Conservation (phyloP, 139 green algal species). For the Chlamydomonas schloesseri region DNA sequence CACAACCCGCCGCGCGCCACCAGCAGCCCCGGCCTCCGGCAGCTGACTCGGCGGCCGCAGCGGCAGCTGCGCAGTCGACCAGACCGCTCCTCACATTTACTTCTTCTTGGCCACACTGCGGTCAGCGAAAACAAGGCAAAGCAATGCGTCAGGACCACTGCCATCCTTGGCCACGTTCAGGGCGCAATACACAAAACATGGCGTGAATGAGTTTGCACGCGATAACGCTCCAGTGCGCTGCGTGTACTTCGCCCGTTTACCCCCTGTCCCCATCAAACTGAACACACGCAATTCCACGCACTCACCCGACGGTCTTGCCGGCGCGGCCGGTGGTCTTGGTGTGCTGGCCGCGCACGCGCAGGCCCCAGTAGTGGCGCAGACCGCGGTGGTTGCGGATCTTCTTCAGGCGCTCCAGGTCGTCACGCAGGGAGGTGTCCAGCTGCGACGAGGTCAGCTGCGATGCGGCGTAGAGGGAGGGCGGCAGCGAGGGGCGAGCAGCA, state of each 20-base stretch:
- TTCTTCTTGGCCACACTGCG: constrained; percentile 78
- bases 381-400: constrained; percentile 98
- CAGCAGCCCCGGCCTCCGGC: background rate
- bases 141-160: too few relatives aligned
- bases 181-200: too few relatives aligned
- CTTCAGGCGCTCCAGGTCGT: constrained; percentile 99
- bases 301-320: constrained; percentile 88
- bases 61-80: too few relatives aligned
- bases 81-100: constrained; percentile 43
- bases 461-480: background rate
- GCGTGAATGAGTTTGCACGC: too few relatives aligned
- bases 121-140: too few relatives aligned
- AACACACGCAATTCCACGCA: too few relatives aligned
- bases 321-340: constrained; percentile 98
- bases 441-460: constrained; percentile 82
- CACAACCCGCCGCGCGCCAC: too few relatives aligned
- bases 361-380: constrained; percentile 98
- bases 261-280: too few relatives aligned
- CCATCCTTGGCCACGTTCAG: too few relatives aligned
- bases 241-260: too few relatives aligned
- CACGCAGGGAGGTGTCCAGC: constrained; percentile 94
- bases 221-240: too few relatives aligned
- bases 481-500: background rate
- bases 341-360: constrained; percentile 98
- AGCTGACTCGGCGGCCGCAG: too few relatives aligned